Conservation (phyloP, 2,329 filamentous ascomycete species). For the Coleophoma cylindrospora region DNA sequence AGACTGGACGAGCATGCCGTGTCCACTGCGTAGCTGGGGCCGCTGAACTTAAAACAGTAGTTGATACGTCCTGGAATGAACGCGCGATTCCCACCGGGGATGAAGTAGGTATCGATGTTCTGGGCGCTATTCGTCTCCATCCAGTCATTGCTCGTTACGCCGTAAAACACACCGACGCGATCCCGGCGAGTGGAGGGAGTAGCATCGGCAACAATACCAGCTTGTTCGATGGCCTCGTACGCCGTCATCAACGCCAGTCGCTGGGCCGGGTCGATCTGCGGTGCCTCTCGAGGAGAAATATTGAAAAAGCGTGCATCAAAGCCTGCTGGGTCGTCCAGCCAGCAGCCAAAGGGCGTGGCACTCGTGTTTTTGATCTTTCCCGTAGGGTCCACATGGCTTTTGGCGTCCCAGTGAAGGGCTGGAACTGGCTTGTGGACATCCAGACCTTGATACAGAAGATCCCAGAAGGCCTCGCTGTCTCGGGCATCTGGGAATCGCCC, state of each 20-base stretch:
- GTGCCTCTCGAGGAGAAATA: constrained; percentile 74
- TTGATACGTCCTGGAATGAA: constrained; percentile 22
- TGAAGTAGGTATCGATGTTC: constrained; percentile 7
- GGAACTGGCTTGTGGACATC: constrained; percentile 61
- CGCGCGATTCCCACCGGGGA: constrained; percentile 8
- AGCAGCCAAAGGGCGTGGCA: too few species aligned
- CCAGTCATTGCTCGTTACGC: constrained; percentile 14
- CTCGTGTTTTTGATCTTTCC: too few species aligned
- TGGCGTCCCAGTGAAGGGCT: constrained; percentile 63
- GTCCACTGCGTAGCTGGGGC: constrained; percentile 6
- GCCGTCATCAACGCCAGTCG: constrained; percentile 68
- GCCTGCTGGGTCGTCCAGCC: too few species aligned
- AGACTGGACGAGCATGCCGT: constrained; percentile 54
- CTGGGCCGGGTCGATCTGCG: constrained; percentile 74
- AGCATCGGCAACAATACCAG: constrained; percentile 52
- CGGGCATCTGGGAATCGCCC: constrained; percentile 70
- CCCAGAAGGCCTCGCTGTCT: constrained; percentile 66
- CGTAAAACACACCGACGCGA: constrained; percentile 13
- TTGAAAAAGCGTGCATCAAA: constrained; percentile 80
- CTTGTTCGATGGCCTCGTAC: constrained; percentile 76
- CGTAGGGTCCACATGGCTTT: constrained; percentile 65
- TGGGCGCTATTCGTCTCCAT: constrained; percentile 11
- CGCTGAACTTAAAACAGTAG: constrained; percentile 15
- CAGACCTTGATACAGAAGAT: constrained; percentile 66
- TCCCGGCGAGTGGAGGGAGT: constrained; percentile 33